Percentiles rank a stretch among this genome's conserved stretches.
phyloP scores from a whole-genome alignment of 441 rosid species.

The Isatis lusitanica region DNA sequence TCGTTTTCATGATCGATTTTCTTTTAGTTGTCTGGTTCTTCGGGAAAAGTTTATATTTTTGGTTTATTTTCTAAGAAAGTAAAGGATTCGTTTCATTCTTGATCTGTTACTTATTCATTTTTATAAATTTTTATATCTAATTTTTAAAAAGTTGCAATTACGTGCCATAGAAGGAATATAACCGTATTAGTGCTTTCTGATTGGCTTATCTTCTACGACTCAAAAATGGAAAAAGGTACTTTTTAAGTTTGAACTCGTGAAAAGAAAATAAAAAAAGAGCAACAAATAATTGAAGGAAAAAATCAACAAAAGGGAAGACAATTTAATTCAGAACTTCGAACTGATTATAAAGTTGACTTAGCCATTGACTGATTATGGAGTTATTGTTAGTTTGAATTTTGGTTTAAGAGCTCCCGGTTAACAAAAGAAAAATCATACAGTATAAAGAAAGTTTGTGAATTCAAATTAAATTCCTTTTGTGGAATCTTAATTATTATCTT shows the following conservation, averaged over 20 bases:
- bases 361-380: neutral
- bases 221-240: neutral
- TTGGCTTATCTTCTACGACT: conserved; percentile 15
- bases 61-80: neutral
- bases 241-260: conserved; percentile 1
- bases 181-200: neutral
- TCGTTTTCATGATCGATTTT: neutral
- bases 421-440: neutral
- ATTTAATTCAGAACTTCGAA: neutral
- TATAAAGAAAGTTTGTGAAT: neutral
- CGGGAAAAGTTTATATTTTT: neutral
- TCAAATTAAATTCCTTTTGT: neutral
- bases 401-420: neutral
- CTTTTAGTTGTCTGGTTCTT: neutral
- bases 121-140: neutral
- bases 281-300: neutral
- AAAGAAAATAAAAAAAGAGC: conserved; percentile 15
- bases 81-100: neutral
- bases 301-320: neutral
- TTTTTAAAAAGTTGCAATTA: neutral
- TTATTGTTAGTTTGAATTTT: neutral
- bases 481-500: neutral
- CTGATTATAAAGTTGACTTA: neutral
- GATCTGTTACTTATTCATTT: neutral
- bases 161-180: neutral